Conservation (phyloP, 768 basidiomycete genomes). For the Amanita inopinata region DNA sequence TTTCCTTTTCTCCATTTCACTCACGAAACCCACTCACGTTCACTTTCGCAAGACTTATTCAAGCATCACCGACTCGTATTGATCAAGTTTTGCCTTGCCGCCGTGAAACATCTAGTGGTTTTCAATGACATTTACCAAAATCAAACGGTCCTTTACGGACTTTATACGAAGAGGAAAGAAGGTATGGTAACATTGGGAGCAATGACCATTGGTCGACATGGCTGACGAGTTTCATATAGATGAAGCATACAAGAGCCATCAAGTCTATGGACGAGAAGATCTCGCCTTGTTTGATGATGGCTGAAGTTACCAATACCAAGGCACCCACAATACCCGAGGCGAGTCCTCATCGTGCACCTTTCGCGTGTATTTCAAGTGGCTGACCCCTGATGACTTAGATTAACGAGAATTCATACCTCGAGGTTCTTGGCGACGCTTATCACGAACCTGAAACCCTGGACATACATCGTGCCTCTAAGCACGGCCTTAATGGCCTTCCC, state of each 20-base stretch:
- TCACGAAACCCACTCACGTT: neutral
- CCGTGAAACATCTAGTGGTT: neutral
- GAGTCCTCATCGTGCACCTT: neutral
- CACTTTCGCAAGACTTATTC: neutral
- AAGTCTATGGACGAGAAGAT: constrained; percentile 1
- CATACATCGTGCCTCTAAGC: constrained; percentile 1
- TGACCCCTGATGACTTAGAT: neutral
- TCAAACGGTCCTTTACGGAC: constrained; percentile 8
- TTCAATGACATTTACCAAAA: constrained; percentile 3
- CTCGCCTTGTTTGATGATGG: neutral
- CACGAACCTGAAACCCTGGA: constrained; percentile 5
- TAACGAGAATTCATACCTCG: constrained; percentile 2
- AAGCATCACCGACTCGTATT: neutral
- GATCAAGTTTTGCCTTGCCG: neutral
- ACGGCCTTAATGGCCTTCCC: neutral
- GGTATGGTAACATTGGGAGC: constrained; percentile 5
- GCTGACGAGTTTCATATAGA: constrained; percentile 2
- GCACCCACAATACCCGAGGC: neutral
- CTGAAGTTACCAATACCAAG: neutral
- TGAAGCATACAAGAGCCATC: neutral
- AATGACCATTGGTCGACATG: neutral
- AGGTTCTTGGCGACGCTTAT: constrained; percentile 4
- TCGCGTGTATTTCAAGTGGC: neutral
- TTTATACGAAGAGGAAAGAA: constrained; percentile 8
- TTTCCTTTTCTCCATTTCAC: neutral